Evolutionary conservation across 1,284 basidiomycete genomes (phyloP).

Genomic region (Gymnopus androsaceus): DNA sequence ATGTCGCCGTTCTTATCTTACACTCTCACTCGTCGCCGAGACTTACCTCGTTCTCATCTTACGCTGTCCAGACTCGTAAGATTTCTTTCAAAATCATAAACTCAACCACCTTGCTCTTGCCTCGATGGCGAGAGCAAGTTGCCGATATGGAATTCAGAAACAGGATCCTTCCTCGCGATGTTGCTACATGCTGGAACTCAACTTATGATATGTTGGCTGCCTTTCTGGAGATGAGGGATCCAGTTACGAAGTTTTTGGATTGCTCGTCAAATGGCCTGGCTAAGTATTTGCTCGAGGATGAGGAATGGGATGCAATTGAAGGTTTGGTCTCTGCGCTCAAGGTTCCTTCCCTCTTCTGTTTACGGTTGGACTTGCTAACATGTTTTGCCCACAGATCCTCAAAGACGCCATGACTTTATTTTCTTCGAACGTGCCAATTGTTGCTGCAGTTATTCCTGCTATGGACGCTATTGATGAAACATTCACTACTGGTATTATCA

Average conservation of each 20-base stretch:
- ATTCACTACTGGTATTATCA: conserved; percentile 3
- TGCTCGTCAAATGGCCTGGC: not conserved
- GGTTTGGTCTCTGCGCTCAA: not conserved
- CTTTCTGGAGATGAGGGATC: not conserved
- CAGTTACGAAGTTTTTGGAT: not conserved
- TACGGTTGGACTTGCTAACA: not conserved
- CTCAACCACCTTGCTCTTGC: not conserved
- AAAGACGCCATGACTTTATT: conserved; percentile 15
- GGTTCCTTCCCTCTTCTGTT: not conserved
- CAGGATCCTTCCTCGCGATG: not conserved
- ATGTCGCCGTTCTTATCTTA: not conserved
- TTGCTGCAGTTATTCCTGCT: conserved; percentile 9
- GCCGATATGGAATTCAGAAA: not conserved
- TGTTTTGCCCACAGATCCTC: conserved; percentile 7
- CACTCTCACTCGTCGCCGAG: not conserved
- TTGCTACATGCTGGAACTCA: too few relatives aligned
- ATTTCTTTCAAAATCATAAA: not conserved
- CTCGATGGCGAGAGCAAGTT: not conserved
- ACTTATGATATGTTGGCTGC: too few relatives aligned
- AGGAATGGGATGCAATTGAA: not conserved
- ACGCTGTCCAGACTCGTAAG: not conserved
- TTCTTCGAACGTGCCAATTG: conserved; percentile 8
- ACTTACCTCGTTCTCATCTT: not conserved
- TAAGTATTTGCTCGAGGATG: not conserved
- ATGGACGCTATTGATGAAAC: conserved; percentile 18